Evolutionary conservation across 768 basidiomycete genomes (phyloP), one percentile per base, ranked within the genome.

Genomic region (Lenzites betulinus): DNA sequence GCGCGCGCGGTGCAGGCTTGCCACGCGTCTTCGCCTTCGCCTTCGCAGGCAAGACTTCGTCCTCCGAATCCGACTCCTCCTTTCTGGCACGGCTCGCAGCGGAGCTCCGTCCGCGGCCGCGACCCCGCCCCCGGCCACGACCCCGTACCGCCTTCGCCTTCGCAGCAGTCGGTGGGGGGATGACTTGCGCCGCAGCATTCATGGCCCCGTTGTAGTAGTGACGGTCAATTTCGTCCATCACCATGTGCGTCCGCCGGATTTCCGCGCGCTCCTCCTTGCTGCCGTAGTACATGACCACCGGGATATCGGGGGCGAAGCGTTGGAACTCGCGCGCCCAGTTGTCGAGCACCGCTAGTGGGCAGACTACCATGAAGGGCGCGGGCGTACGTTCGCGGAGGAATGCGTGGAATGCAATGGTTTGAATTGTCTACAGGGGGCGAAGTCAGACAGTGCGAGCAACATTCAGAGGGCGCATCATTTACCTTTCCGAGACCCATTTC

Each of bases 401-500:
- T 0, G 95, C 95, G 59, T 92, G 85, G 72, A 98, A 97, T 0
- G 95, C 86, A 44, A 99, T 99, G 0, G 88, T 92, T 80, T 99
- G 97, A 0, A 98, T 80, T 0, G 97, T 99, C 92, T 97, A 67
- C 12, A 61, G 20, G 35, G n/a, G 8, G 2, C 48, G 46, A 6
- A 12, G 42, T 51, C 33, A 58, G 55, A 60, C 59, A 59, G 16
- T 7, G 26, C 39, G 42, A 41, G 1, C n/a, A n/a, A n/a, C n/a
- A n/a, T n/a, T 11, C 23, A 57, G 13, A 41, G 68, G 33, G 1
- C 6, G n/a, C 26, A 18, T 23, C 57, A 64, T 72, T 35, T 62
- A 87, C 89, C 81, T 90, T 93, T 51, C 94, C 94, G 1, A 96
- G 76, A 20, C 94, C 95, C 95, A 97, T 97, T 71, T 97, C 95